These are phyloP conservation scores for Orbilia blumenaviensis DNA, from an alignment of 2,329 filamentous ascomycete genomes.

Conservation along the genomic window DNA sequence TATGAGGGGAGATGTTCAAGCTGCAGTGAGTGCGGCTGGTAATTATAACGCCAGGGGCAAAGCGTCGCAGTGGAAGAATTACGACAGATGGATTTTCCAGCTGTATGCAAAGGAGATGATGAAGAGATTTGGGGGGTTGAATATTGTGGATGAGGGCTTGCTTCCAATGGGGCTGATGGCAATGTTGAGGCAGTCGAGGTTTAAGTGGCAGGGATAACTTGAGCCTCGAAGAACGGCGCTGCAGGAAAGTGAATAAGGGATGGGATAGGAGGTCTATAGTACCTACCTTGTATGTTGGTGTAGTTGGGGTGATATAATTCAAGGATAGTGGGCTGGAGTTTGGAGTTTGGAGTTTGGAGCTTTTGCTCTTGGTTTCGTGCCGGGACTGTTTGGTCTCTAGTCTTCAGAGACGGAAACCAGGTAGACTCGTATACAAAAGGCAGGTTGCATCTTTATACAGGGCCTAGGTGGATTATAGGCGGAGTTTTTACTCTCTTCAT, in stretches of 20 bases:
- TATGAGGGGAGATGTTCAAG: constrained; percentile 53
- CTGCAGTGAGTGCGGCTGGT: constrained; percentile 44
- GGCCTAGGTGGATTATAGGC: too few relatives aligned
- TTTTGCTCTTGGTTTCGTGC: too few relatives aligned
- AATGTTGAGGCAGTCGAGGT: constrained; percentile 63
- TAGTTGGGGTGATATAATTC: background rate
- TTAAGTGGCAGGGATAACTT: constrained; percentile 62
- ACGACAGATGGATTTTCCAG: constrained; percentile 65
- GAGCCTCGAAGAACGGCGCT: too few relatives aligned
- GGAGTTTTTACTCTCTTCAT: too few relatives aligned
- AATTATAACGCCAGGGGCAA: constrained; percentile 54
- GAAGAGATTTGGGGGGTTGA: constrained; percentile 63
- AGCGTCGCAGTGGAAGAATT: constrained; percentile 61
- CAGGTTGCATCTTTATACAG: too few relatives aligned
- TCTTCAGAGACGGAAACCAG: too few relatives aligned
- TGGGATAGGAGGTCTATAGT: too few relatives aligned
- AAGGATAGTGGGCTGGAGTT: background rate
- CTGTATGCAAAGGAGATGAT: constrained; percentile 64
- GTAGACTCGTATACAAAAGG: too few relatives aligned
- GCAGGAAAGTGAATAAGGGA: too few relatives aligned
- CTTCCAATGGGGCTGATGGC: constrained; percentile 65
- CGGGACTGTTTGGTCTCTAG: too few relatives aligned
- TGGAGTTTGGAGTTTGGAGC: background rate
- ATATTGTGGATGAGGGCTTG: constrained; percentile 63
- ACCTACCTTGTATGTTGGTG: too few relatives aligned